A percentile compares a stretch with the other conserved stretches of the same genome.
These are phyloP conservation scores for Neostapfia colusana DNA, from an alignment of 176 grass and related monocot species.

Conservation along the genomic window DNA sequence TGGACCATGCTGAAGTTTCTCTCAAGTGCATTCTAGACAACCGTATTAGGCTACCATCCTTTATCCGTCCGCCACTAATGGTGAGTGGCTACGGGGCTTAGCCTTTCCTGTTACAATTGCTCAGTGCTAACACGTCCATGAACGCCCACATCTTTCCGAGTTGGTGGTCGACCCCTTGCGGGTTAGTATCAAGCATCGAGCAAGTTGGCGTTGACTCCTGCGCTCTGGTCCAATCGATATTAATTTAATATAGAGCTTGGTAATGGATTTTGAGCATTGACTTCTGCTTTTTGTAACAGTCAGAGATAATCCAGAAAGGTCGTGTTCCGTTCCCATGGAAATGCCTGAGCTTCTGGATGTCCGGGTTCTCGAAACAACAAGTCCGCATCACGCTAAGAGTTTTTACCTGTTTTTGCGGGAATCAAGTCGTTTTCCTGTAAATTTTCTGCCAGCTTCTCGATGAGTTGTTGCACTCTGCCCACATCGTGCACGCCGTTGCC, in stretches of 20 bases:
- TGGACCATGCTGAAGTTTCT: slow-evolving; percentile 33
- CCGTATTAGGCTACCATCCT: slow-evolving; percentile 18
- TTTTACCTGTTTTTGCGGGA: not conserved
- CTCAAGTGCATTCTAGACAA: slow-evolving; percentile 37
- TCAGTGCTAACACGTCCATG: slow-evolving; percentile 36
- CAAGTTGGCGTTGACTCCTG: slow-evolving; percentile 30
- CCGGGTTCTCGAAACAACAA: not conserved
- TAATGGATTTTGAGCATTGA: slow-evolving; percentile 15
- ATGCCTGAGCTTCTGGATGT: not conserved
- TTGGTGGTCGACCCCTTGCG: slow-evolving; percentile 6
- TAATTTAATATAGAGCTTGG: slow-evolving; percentile 13
- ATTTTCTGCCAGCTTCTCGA: not conserved
- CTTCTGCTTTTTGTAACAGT: not conserved
- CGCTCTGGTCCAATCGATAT: not conserved
- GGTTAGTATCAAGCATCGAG: not conserved
- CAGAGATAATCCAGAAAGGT: not conserved
- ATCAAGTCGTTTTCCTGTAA: not conserved
- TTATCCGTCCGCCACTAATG: slow-evolving; percentile 38
- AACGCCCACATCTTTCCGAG: slow-evolving; percentile 25
- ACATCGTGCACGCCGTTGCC: not conserved
- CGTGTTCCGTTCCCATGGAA: not conserved
- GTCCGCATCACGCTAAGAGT: not conserved
- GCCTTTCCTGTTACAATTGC: slow-evolving; percentile 31
- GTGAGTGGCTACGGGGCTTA: slow-evolving; percentile 37
- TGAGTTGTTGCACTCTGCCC: not conserved